phyloP scores from a whole-genome alignment of 805 yeast genomes.

The Metschnikowia kunwiensis region DNA sequence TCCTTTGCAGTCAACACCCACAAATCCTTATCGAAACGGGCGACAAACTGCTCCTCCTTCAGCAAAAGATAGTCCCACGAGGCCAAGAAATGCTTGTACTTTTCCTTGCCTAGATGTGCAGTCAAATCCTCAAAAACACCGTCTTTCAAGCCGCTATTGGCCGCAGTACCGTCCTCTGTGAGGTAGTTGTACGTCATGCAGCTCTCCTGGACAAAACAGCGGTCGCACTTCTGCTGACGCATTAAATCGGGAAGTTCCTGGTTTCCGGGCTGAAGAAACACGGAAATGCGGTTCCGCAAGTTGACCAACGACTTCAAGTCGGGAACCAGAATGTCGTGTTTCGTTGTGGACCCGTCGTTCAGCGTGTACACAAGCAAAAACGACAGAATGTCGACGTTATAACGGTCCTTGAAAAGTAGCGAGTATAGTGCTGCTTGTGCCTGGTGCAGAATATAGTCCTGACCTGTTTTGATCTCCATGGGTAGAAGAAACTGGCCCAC shows the following conservation, averaged over 20 bases:
- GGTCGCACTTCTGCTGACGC: slow-evolving; percentile 54
- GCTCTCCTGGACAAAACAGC: slow-evolving; percentile 51
- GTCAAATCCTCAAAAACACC: slow-evolving; percentile 51
- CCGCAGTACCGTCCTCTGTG: slow-evolving; percentile 55
- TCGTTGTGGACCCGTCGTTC: slow-evolving; percentile 51
- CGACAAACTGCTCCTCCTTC: slow-evolving; percentile 64
- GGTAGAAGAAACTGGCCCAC: slow-evolving; percentile 61
- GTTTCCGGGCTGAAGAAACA: slow-evolving; percentile 49
- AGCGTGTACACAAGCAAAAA: slow-evolving; percentile 70
- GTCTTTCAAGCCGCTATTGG: slow-evolving; percentile 49
- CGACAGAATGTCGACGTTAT: slow-evolving; percentile 61
- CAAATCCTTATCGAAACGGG: slow-evolving; percentile 55
- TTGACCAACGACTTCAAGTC: slow-evolving; percentile 70
- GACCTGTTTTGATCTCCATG: slow-evolving; percentile 87
- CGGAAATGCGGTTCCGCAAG: slow-evolving; percentile 68
- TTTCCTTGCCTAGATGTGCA: slow-evolving; percentile 41
- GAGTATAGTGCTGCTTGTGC: slow-evolving; percentile 88
- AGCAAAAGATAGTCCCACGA: slow-evolving; percentile 74
- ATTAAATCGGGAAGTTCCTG: slow-evolving; percentile 53
- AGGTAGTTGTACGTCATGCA: slow-evolving; percentile 68
- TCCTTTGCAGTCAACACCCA: slow-evolving; percentile 60
- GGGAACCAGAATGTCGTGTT: slow-evolving; percentile 48
- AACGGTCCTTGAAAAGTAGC: slow-evolving; percentile 72
- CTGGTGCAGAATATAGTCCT: slow-evolving; percentile 62
- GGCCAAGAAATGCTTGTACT: slow-evolving; percentile 54